Evolutionary conservation across 78 protist species (phyloP).

Genomic region (Neovahlkampfia damariscottae): DNA sequence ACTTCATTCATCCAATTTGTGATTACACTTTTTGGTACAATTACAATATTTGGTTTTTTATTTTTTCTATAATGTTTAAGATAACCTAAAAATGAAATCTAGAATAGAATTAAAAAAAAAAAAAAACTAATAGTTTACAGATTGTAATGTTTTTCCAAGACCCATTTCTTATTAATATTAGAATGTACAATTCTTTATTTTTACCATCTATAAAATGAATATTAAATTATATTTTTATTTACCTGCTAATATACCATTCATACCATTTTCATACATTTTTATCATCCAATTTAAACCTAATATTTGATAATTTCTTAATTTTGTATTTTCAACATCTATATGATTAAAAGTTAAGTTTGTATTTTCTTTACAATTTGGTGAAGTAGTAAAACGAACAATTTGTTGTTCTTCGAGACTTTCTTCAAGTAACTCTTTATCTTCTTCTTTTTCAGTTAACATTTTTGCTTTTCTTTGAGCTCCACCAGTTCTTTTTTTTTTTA

Average conservation of each 20-base stretch:
- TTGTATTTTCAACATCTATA: background rate
- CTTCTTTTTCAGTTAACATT: background rate
- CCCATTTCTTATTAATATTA: conserved; percentile 60
- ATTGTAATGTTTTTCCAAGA: conserved; percentile 64
- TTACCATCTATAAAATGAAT: background rate
- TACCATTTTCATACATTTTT: conserved; percentile 61
- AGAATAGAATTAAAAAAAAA: too few species aligned
- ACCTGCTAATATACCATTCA: conserved; percentile 70
- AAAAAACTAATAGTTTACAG: too few species aligned
- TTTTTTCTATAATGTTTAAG: conserved; percentile 38
- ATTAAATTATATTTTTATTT: too few species aligned
- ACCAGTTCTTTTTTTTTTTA: background rate
- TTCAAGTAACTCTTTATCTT: too few species aligned
- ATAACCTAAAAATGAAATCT: conserved; percentile 51
- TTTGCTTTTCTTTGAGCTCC: background rate
- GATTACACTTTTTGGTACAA: conserved; percentile 89
- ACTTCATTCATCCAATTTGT: conserved; percentile 80
- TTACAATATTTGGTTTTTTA: conserved; percentile 71
- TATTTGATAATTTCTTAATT: conserved; percentile 82
- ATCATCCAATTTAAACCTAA: conserved; percentile 89
- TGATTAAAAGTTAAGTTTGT: background rate
- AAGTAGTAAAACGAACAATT: too few species aligned
- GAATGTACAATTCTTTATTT: background rate
- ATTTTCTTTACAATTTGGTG: background rate
- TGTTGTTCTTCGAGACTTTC: background rate